A percentile compares a stretch with the other conserved stretches of the same genome.
phyloP scores from a whole-genome alignment of 108 stramenopile species.

The Schizochytrium sp. region DNA sequence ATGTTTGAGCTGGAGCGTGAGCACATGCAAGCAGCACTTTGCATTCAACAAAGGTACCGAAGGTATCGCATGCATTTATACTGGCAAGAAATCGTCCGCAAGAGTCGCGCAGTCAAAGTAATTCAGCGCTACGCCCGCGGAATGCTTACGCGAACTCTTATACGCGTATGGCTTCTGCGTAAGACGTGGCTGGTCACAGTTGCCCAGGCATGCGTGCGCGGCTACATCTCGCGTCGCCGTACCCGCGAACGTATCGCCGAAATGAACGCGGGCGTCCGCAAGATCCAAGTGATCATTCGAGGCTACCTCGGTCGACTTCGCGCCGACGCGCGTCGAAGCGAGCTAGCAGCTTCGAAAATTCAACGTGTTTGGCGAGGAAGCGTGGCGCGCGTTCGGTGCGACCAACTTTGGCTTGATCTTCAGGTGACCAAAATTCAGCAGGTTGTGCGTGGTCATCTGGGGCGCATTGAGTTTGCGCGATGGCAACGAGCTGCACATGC shows the following conservation, averaged over 20 bases:
- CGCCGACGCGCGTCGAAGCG: neutral
- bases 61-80: neutral
- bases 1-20: slow-evolving; percentile 3
- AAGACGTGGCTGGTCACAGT: slow-evolving; percentile 5
- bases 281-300: neutral
- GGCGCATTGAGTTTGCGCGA: neutral
- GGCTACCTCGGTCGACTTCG: neutral
- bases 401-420: neutral
- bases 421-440: neutral
- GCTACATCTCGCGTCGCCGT: neutral
- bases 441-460: neutral
- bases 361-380: neutral
- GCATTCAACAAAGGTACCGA: neutral
- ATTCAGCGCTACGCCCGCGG: neutral
- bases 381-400: neutral
- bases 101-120: neutral
- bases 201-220: neutral
- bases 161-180: neutral
- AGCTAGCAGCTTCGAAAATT: neutral
- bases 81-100: neutral
- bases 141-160: neutral
- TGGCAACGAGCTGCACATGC: neutral
- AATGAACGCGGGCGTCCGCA: neutral
- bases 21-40: neutral
- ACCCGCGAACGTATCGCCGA: neutral